A percentile compares a stretch with the other conserved stretches of the same genome.
Evolutionary conservation across 2,329 filamentous ascomycete genomes (phyloP).

Genomic region (Ceratocystis alfenasii): DNA sequence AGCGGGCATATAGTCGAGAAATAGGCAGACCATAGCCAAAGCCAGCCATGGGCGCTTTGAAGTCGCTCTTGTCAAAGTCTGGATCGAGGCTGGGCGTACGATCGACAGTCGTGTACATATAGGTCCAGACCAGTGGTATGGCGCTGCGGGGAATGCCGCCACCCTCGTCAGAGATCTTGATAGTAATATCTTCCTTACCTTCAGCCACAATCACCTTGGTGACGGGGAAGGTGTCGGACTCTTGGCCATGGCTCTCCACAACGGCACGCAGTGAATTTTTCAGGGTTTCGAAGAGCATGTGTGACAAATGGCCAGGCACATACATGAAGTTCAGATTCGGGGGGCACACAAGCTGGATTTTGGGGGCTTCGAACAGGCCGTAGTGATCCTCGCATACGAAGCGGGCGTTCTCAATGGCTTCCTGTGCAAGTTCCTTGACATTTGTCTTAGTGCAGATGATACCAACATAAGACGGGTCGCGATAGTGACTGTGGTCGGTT

Average conservation of each 20-base stretch:
- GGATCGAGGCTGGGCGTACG: slow-evolving; percentile 89
- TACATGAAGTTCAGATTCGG: slow-evolving; percentile 98
- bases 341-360: slow-evolving; percentile 92
- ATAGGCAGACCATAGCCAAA: slow-evolving; percentile 98
- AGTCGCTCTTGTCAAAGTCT: slow-evolving; percentile 97
- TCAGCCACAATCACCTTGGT: slow-evolving; percentile 97
- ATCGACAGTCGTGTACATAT: slow-evolving; percentile 99
- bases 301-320: slow-evolving; percentile 92
- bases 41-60: slow-evolving; percentile 97
- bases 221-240: slow-evolving; percentile 90
- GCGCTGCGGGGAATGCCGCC: slow-evolving; percentile 86
- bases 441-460: slow-evolving; percentile 99
- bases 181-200: slow-evolving; percentile 96
- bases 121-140: slow-evolving; percentile 98
- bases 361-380: slow-evolving; percentile 89
- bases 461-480: slow-evolving; percentile 87
- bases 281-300: slow-evolving; percentile 98
- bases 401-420: slow-evolving; percentile 96
- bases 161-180: slow-evolving; percentile 95
- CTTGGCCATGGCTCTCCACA: slow-evolving; percentile 86
- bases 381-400: slow-evolving; percentile 99
- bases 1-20: slow-evolving; percentile 82
- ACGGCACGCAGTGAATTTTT: slow-evolving; percentile 97
- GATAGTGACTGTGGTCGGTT: slow-evolving; percentile 80
- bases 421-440: slow-evolving; percentile 83